Percentiles rank a stretch among this genome's conserved stretches.
Conservation (phyloP, 805 yeast genomes). For the Teunomyces tritomae region DNA sequence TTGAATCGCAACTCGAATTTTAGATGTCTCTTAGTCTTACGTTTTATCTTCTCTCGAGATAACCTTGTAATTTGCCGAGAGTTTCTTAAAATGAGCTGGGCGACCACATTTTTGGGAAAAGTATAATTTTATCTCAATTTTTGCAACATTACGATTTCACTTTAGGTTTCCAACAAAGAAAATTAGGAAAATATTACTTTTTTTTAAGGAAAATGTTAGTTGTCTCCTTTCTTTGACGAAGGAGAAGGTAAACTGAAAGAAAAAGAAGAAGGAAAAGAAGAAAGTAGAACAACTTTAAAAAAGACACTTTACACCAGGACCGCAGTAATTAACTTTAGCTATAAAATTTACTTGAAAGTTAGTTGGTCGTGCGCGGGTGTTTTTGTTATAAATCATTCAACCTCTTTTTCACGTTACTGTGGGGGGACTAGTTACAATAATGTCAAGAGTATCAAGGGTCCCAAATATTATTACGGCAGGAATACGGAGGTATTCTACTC, state of each 20-base stretch:
- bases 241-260: not conserved
- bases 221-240: not conserved
- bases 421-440: not conserved
- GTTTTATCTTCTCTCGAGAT: not conserved
- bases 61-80: not conserved
- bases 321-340: too few relatives aligned
- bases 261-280: not conserved
- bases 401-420: not conserved
- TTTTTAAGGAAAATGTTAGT: not conserved
- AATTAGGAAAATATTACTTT: not conserved
- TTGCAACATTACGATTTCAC: not conserved
- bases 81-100: not conserved
- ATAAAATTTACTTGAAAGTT: too few relatives aligned
- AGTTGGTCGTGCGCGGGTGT: too few relatives aligned
- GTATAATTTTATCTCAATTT: not conserved
- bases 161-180: not conserved
- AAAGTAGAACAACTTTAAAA: not conserved
- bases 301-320: too few relatives aligned
- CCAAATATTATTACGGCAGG: not conserved
- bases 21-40: not conserved
- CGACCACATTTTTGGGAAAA: not conserved
- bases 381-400: too few relatives aligned
- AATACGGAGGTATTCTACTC: constrained; percentile 9
- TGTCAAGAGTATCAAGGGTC: not conserved
- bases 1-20: not conserved